Conservation (phyloP, 2,329 filamentous ascomycete species). For the Aspergillus vadensis region DNA sequence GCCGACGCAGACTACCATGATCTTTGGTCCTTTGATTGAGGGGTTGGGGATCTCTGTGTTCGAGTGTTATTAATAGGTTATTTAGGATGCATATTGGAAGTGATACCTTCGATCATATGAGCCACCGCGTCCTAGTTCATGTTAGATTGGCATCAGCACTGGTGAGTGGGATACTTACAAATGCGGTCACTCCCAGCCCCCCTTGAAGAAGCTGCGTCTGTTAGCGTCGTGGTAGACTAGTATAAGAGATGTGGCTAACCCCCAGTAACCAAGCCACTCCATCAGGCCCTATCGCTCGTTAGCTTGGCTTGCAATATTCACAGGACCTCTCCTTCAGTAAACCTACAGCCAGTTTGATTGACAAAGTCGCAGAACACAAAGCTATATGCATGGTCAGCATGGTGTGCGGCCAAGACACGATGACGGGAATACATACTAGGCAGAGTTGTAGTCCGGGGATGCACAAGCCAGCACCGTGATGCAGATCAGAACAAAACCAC, state of each 20-base stretch:
- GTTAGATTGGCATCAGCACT: conserved; percentile 4
- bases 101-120: conserved; percentile 47
- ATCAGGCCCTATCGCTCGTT: conserved; percentile 54
- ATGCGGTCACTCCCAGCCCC: conserved; percentile 55
- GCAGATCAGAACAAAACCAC: conserved; percentile 68
- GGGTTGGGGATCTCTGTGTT: conserved; percentile 41
- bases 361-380: conserved; percentile 65
- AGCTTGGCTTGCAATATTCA: conserved; percentile 6
- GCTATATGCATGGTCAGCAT: conserved; percentile 18
- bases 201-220: conserved; percentile 45
- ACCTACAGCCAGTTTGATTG: conserved; percentile 63
- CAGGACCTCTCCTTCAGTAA: not conserved
- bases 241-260: conserved; percentile 22
- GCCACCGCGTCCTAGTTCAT: conserved; percentile 35
- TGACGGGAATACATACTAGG: conserved; percentile 50
- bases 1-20: conserved; percentile 65
- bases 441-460: conserved; percentile 65
- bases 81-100: not conserved
- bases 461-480: conserved; percentile 69
- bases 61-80: not conserved
- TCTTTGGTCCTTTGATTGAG: conserved; percentile 60
- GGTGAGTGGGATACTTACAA: conserved; percentile 34
- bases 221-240: conserved; percentile 12
- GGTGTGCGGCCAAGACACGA: not conserved
- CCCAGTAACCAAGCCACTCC: conserved; percentile 54